Conservation (phyloP, 208 protist genomes). For the Leishmania mexicana region DNA sequence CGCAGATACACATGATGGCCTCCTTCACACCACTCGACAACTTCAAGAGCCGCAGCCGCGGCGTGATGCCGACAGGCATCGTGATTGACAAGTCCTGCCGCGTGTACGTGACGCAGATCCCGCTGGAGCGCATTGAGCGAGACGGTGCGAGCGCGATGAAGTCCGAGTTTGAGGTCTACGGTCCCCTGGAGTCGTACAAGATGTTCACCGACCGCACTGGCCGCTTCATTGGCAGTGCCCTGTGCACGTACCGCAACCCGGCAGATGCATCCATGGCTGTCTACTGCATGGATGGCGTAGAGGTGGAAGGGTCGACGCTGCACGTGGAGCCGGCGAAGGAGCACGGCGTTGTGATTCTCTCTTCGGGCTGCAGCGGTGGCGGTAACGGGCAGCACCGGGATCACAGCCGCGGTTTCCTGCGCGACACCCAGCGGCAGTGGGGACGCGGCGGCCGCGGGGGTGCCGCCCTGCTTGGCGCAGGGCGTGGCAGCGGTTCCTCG, state of each 20-base stretch:
- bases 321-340: constrained; percentile 72
- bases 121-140: constrained; percentile 79
- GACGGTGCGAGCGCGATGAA: constrained; percentile 74
- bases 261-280: constrained; percentile 82
- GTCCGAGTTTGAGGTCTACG: constrained; percentile 84
- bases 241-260: constrained; percentile 90
- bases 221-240: constrained; percentile 78
- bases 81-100: constrained; percentile 88
- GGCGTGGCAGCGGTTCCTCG: background rate
- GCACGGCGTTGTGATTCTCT: constrained; percentile 84
- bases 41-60: constrained; percentile 30
- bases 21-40: constrained; percentile 72
- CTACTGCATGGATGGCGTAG: constrained; percentile 71
- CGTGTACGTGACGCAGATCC: constrained; percentile 90
- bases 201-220: constrained; percentile 88
- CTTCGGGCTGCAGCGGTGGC: constrained; percentile 20
- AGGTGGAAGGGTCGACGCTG: constrained; percentile 64
- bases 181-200: constrained; percentile 85
- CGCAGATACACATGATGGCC: constrained; percentile 31
- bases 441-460: constrained; percentile 10
- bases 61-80: constrained; percentile 57
- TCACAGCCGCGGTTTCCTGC: constrained; percentile 39
- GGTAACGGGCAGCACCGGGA: constrained; percentile 7
- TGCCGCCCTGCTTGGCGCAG: constrained; percentile 7
- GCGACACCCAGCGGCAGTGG: constrained; percentile 25